A percentile compares a stretch with the other conserved stretches of the same genome.
Evolutionary conservation across 805 yeast species (phyloP).

Genomic region (Maudiozyma turicensis): DNA sequence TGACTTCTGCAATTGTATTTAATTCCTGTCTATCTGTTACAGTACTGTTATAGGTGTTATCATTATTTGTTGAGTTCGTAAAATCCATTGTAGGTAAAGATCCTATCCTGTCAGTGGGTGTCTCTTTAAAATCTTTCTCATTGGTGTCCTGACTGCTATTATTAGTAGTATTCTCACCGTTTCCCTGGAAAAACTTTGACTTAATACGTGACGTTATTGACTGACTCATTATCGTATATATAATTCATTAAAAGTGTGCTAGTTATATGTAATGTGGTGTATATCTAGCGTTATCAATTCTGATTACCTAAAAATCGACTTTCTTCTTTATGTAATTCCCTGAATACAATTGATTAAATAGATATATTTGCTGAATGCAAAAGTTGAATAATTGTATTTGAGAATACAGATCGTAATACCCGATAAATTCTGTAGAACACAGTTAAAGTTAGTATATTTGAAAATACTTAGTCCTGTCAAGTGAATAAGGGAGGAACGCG

Average conservation of each 20-base stretch:
- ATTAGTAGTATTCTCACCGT: neutral
- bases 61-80: neutral
- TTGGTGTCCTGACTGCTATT: neutral
- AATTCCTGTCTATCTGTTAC: neutral
- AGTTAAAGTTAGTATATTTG: too few relatives aligned
- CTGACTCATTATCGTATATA: constrained; percentile 13
- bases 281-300: too few relatives aligned
- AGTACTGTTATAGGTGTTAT: too few relatives aligned
- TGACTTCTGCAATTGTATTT: neutral
- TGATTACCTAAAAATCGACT: too few relatives aligned
- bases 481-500: too few relatives aligned
- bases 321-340: too few relatives aligned
- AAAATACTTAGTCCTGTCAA: too few relatives aligned
- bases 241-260: neutral
- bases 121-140: neutral
- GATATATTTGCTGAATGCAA: too few relatives aligned
- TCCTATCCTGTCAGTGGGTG: neutral
- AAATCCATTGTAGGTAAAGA: neutral
- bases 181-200: constrained; percentile 13
- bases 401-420: too few relatives aligned
- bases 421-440: too few relatives aligned
- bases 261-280: neutral
- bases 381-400: too few relatives aligned
- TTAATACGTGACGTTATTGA: constrained; percentile 17
- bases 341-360: too few relatives aligned